Base-by-base conservation (phyloP, 1,284 basidiomycete genomes). In the Ceratobasidium sp. region DNA sequence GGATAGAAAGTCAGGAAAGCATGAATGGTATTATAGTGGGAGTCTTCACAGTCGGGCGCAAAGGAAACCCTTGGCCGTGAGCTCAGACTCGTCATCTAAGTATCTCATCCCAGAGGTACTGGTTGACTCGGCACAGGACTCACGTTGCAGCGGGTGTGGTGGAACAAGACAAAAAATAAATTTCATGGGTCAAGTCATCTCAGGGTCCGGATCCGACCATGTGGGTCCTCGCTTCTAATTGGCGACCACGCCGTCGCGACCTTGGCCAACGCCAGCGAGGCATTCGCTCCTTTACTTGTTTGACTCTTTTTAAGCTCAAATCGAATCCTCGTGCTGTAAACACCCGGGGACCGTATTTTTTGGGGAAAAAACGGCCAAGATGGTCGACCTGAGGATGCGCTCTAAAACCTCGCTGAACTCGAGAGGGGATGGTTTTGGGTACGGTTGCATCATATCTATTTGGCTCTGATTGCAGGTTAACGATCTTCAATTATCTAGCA, bases 41-140 rank as follows among this genome's bases (percentile, higher is more conserved):
- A 83, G 78, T 92, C 91, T 86, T 92, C 91, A 90, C 77, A 75
- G 83, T 82, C 79, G 76, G 78, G 77, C 77, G 76, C 76, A 79
- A 79, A 85, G 87, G 86, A 87, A 88, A 86, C 88, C 87, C 84
- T 44, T 83, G 82, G 78, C 78, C 66, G 61, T 76, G 78, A 79
- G 77, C 77, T 81, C 92, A 83, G 92, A 93, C 92, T 93, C 92
- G 92, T 93, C 91, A 93, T 93, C 92, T 92, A 85, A 81, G 79
- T 79, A 77, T 79, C 78, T 92, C 91, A 92, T 92, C 91, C 78
- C 80, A 51, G 40, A 64, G 14, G 36, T 25, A 42, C 1, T 23
- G 21, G 1, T 9, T n/a, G 0, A 14, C 3, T 18, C 4, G 8
- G 38, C 38, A 25, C n/a, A 12, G 18, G 16, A 60, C 58, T 60